A percentile compares a stretch with the other conserved stretches of the same genome.
These are phyloP conservation scores for Hyparrhenia diplandra DNA, from an alignment of 176 grass and related monocot genomes.

Conservation along the genomic window DNA sequence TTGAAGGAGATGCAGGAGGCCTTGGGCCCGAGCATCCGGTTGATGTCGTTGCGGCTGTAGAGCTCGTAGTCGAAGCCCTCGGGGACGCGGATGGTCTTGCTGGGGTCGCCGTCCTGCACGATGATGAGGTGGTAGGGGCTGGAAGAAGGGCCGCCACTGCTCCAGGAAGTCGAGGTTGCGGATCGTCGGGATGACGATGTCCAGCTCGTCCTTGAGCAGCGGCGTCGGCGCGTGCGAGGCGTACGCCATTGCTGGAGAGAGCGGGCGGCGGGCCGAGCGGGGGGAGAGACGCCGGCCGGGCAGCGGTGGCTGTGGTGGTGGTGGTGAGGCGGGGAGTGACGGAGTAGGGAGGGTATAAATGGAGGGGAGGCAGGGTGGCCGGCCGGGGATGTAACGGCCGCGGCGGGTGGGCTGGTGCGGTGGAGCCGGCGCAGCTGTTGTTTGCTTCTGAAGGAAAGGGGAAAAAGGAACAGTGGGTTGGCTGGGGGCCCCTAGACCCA, in stretches of 20 bases:
- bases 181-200: slow-evolving; percentile 99
- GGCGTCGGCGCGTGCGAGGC: slow-evolving; percentile 33
- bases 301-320: neutral
- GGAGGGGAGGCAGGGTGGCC: neutral
- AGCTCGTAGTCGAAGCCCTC: slow-evolving; percentile 98
- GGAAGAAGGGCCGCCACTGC: slow-evolving; percentile 96
- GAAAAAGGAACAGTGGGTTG: neutral
- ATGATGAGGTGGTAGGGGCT: slow-evolving; percentile 98
- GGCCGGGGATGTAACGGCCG: neutral
- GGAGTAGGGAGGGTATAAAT: neutral
- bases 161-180: slow-evolving; percentile 92
- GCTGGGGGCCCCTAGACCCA: neutral
- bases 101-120: slow-evolving; percentile 89
- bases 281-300: neutral
- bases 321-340: neutral
- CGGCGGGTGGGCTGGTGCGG: neutral
- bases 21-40: slow-evolving; percentile 88
- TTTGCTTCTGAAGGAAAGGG: slow-evolving; percentile 27
- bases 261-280: neutral
- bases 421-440: neutral
- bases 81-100: slow-evolving; percentile 58
- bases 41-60: slow-evolving; percentile 95
- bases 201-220: slow-evolving; percentile 80
- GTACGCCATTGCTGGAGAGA: slow-evolving; percentile 27
- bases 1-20: slow-evolving; percentile 94